Base-by-base conservation (phyloP, 2,329 filamentous ascomycete genomes). In the Pseudocercospora macadamiae region DNA sequence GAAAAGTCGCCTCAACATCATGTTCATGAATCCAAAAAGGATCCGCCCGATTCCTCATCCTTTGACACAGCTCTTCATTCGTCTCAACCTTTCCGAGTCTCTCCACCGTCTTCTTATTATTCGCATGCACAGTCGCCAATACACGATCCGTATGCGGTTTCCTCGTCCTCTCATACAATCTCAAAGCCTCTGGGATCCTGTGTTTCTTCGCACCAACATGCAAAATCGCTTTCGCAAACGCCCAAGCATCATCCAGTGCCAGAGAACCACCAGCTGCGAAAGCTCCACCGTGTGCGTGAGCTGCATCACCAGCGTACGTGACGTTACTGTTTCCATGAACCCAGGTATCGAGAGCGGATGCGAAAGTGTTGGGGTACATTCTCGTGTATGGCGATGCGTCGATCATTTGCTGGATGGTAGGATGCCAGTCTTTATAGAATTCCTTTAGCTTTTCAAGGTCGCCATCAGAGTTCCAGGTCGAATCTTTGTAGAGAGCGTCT, bases 201-300 rank as follows among this genome's bases (percentile, higher is more conserved):
- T 28, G 10, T 18, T 25, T 49, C 0, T 9, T 12, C 1, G 55
- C 47, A 30, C 51, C 51, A 30, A 61, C 28, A 26, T 61, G 55
- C 3, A 52, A 25, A 5, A 63, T 44, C 9, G 62, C 51, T 16
- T 42, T 26, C 4, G 57, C 28, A 39, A 63, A 64, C 7, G 60
- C 60, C 19, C 73, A 77, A 5, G 74, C 74, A 62, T 77, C 75
- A 45, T 77, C 74, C 25, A 77, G 71, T 1, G 74, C 74, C 4
- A 76, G 66, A 34, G 72, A 75, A 6, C 74, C 74, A 14, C 75
- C 74, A 3, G 74, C 74, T 7, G 74, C 75, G 55, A 73, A 70
- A 12, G 73, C 74, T 21, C 74, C 75, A 14, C 74, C 74, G 57
- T 76, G 73, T 3, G 74, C 70, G 61, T 76, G 74, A 8, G 74